Conservation (phyloP, 352 stramenopile genomes). For the Aphanomyces stellatus region DNA sequence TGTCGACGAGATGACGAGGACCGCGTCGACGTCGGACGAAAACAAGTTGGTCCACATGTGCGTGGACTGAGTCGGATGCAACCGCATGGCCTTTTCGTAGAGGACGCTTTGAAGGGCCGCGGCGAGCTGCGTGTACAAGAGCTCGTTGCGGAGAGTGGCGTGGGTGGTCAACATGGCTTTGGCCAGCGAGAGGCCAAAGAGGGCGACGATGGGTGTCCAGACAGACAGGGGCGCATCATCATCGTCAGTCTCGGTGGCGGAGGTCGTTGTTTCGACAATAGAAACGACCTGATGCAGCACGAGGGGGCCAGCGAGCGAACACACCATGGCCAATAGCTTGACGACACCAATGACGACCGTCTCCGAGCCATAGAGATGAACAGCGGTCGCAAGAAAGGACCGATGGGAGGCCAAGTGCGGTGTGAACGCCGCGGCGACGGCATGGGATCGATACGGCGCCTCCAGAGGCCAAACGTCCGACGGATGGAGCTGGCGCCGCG, state of each 20-base stretch:
- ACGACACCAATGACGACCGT: background rate
- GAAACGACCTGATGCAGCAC: constrained; percentile 5
- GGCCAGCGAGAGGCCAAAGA: background rate
- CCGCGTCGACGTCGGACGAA: background rate
- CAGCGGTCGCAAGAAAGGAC: background rate
- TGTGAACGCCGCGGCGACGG: background rate
- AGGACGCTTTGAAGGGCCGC: no score
- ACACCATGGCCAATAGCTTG: background rate
- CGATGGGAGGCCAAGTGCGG: no score
- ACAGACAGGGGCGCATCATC: background rate
- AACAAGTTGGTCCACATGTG: background rate
- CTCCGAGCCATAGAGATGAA: background rate
- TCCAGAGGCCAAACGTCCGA: background rate
- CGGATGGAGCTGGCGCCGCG: background rate
- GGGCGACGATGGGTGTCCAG: no score
- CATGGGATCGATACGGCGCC: background rate
- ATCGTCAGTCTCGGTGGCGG: no score
- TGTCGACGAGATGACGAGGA: background rate
- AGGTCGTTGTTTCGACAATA: no score
- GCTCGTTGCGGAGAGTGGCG: no score
- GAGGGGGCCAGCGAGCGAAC: background rate
- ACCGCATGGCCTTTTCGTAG: background rate
- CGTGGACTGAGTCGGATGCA: background rate
- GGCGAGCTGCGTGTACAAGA: no score
- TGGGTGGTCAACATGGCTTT: background rate